Conservation (phyloP, 352 stramenopile species). For the Phytophthora constricta region DNA sequence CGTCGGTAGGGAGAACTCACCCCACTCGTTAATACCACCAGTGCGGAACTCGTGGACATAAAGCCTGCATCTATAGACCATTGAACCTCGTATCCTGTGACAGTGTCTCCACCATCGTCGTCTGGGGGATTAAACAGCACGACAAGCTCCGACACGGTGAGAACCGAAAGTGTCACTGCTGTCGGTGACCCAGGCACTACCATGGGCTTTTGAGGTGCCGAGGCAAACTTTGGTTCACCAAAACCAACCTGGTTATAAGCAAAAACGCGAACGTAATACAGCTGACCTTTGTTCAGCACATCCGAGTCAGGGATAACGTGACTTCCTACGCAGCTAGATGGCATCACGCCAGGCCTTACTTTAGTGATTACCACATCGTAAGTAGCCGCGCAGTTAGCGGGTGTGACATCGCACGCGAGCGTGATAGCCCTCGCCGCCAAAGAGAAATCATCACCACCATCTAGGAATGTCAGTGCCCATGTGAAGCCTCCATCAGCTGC, state of each 20-base stretch:
- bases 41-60: conserved; percentile 39
- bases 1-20: conserved; percentile 60
- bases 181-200: conserved; percentile 76
- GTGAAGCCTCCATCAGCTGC: conserved; percentile 66
- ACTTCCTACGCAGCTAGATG: conserved; percentile 77
- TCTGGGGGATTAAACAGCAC: conserved; percentile 91
- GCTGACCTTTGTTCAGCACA: conserved; percentile 87
- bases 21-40: conserved; percentile 63
- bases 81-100: conserved; percentile 93
- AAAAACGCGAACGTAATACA: conserved; percentile 95
- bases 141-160: conserved; percentile 85
- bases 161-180: conserved; percentile 70
- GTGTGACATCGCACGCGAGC: conserved; percentile 19
- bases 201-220: conserved; percentile 76
- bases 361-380: conserved; percentile 64
- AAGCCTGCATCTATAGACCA: conserved; percentile 89
- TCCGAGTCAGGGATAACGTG: conserved; percentile 74
- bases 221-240: conserved; percentile 61
- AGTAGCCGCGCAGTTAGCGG: conserved; percentile 31
- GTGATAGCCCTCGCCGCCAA: conserved; percentile 42
- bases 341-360: conserved; percentile 73
- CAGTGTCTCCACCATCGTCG: conserved; percentile 83
- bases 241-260: conserved; percentile 96
- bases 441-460: conserved; percentile 81
- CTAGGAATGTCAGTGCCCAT: conserved; percentile 94